Percentiles rank a stretch among this genome's conserved stretches.
phyloP scores from a whole-genome alignment of 169 alveolate genomes.

The Plasmodium gallinaceum region DNA sequence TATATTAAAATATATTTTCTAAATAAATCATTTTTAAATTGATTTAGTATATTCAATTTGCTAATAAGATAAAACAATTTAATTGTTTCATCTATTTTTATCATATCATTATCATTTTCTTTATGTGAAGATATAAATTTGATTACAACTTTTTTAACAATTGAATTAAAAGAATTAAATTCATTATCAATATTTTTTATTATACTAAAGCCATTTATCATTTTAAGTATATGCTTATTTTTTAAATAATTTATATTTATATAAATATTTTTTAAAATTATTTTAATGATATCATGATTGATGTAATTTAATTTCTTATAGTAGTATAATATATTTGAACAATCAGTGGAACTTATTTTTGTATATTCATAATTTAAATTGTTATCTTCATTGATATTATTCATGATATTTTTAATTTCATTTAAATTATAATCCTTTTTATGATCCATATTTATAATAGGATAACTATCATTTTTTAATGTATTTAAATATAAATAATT shows the following conservation, averaged over 20 bases:
- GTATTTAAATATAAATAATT: not conserved
- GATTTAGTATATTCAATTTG: slow-evolving; percentile 15
- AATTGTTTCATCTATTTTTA: slow-evolving; percentile 26
- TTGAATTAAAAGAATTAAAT: slow-evolving; percentile 25
- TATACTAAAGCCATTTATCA: slow-evolving; percentile 35
- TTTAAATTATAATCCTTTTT: not conserved
- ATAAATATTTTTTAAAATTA: slow-evolving; percentile 38
- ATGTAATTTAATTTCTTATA: slow-evolving; percentile 31
- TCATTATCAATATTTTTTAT: slow-evolving; percentile 47
- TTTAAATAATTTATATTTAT: slow-evolving; percentile 28
- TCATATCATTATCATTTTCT: not conserved
- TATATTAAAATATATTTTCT: slow-evolving; percentile 34
- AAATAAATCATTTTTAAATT: slow-evolving; percentile 19
- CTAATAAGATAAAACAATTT: slow-evolving; percentile 48
- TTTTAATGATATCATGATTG: slow-evolving; percentile 29
- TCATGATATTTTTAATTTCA: not conserved
- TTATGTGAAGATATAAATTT: slow-evolving; percentile 10
- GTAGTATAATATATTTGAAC: slow-evolving; percentile 44
- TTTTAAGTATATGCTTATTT: slow-evolving; percentile 27
- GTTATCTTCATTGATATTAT: not conserved
- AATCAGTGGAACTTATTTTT: slow-evolving; percentile 25
- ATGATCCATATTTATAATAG: not conserved
- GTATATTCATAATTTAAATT: not conserved
- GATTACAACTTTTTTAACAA: slow-evolving; percentile 44
- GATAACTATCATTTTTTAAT: not conserved